Evolutionary conservation across 2,329 filamentous ascomycete genomes (phyloP), one percentile per base, ranked within the genome.

Genomic region (Fusarium setosum): DNA sequence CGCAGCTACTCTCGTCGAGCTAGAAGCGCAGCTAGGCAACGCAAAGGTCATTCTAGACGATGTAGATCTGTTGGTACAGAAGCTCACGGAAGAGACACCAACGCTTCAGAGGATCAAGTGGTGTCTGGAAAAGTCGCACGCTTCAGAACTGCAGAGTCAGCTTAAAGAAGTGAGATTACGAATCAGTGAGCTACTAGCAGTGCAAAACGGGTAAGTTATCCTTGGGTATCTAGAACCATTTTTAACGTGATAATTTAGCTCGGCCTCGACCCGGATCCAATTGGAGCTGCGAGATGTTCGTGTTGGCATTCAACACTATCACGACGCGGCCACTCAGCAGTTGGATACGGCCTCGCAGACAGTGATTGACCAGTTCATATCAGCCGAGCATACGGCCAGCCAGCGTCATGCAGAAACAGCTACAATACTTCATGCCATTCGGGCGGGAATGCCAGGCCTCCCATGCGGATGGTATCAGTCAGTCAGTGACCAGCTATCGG

Each of bases 141-240:
- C 21, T 11, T 35, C 21, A 1, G 21, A 26, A 6, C 15, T 37
- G 4, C n/a, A 49, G 4, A n/a, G 2, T 4, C 12, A 20, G 3
- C 32, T 49, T 5, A 49, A 37, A 11, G 15, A 37, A 26, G 21
- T 49, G 2, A 8, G 32, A 8, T 26, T 32, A 0, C 35, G 12
- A 7, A 37, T 49, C 32, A 49, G 37, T 2, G 21, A 49, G n/a
- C 32, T 49, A 6, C 21, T 37, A 11, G 32, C 32, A 5, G 32
- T 15, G 2, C 31, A 37, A 15, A 49, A 37, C 21, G 23, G 32
- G 47, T 23, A 49, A 35, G 32, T 13, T 4, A 15, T 4, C 13
- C 12, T 3, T 8, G 10, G 2, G 7, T 1, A 18, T 8, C 1
- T 0, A 11, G 11, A 5, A 9, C 4, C 7, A 13, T 37, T 4